phyloP scores from a whole-genome alignment of 2,329 filamentous ascomycete genomes.

The Fusarium sp. region DNA sequence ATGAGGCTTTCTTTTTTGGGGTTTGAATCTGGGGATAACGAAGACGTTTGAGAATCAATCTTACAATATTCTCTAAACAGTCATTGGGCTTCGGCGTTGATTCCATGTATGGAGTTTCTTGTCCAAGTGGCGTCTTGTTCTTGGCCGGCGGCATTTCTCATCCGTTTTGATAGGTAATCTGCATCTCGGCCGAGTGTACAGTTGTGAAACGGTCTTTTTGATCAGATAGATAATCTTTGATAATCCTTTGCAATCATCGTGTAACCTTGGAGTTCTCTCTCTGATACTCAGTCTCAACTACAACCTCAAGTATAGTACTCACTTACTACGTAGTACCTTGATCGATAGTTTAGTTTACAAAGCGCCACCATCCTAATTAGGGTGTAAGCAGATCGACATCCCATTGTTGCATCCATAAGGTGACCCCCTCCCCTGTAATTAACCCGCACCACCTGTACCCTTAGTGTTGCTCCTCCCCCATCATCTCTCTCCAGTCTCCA shows the following conservation, averaged over 20 bases:
- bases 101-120: neutral
- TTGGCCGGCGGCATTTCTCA: neutral
- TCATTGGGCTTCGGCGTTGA: neutral
- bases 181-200: neutral
- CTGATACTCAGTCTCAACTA: neutral
- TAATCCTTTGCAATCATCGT: neutral
- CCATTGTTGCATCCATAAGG: conserved; percentile 24
- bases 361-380: conserved; percentile 25
- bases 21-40: conserved; percentile 14
- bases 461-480: conserved; percentile 7
- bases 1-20: neutral
- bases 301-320: neutral
- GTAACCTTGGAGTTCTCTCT: neutral
- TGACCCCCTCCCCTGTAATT: conserved; percentile 21
- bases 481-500: conserved; percentile 9
- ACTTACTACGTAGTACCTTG: conserved; percentile 9
- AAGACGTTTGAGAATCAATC: neutral
- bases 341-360: neutral
- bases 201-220: neutral
- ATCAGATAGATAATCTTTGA: neutral
- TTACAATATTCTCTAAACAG: neutral
- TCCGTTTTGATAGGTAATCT: neutral
- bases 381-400: conserved; percentile 24
- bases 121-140: neutral
- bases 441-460: conserved; percentile 29